A percentile compares a stretch with the other conserved stretches of the same genome.
Evolutionary conservation across 345 rosid species (phyloP).

Genomic region (Noccaea caerulescens): DNA sequence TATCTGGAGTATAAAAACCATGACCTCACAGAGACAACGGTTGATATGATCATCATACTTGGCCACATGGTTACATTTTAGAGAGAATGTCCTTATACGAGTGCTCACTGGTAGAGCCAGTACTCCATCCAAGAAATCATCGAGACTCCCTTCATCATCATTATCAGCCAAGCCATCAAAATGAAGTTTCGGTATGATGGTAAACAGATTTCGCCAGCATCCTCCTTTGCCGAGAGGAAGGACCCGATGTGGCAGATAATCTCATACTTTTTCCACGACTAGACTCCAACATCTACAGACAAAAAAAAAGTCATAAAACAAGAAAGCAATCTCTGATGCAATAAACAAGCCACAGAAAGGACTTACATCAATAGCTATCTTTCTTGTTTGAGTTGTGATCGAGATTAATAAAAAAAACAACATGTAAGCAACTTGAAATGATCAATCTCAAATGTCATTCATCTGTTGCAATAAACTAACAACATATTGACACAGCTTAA

Average conservation of each 20-base stretch:
- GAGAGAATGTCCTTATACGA: constrained; percentile 4
- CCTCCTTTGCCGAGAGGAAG: constrained; percentile 15
- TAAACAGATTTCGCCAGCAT: not conserved
- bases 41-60: not conserved
- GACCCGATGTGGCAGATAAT: not conserved
- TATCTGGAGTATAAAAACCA: not conserved
- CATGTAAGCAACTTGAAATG: too few species aligned
- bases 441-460: too few species aligned
- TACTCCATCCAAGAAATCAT: not conserved
- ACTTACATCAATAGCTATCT: too few species aligned
- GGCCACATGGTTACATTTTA: not conserved
- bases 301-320: too few species aligned
- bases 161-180: not conserved
- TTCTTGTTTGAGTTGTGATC: too few species aligned
- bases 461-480: too few species aligned
- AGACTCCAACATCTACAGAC: too few species aligned
- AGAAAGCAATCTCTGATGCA: too few species aligned
- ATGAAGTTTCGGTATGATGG: not conserved
- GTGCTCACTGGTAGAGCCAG: not conserved
- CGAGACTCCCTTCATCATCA: not conserved
- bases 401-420: too few species aligned
- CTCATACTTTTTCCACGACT: not conserved
- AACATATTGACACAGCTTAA: too few species aligned
- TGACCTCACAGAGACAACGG: constrained; percentile 6
- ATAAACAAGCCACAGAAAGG: too few species aligned